Base-by-base conservation (phyloP, 164 flowering plant genomes). In the Nelumbo lutea region DNA sequence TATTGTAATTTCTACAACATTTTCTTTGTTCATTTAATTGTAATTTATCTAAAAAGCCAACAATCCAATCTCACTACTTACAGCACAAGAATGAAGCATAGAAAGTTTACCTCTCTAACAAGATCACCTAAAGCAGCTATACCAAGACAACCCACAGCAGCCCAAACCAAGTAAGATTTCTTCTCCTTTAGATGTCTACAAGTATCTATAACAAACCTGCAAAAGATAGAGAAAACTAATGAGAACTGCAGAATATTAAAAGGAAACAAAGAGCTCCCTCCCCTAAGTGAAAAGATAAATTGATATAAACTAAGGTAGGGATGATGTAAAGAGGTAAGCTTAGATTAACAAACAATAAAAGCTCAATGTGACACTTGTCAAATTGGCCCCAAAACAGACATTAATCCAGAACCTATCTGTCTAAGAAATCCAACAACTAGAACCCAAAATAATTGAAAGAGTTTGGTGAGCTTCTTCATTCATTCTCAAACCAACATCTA, bases 91-190 rank as follows among this genome's bases (percentile, higher is more conserved):
- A 43, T 5, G 39, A 46, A 14, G 14, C 46, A 68, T 55, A 47
- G 46, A 43, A 68, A 8, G 0, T 50, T 67, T 84, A 95, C 97
- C 97, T 92, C 99, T 65, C 84, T 87, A 66, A 95, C 78, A 39
- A 95, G 87, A 79, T 95, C 93, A 62, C 83, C 83, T 50, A 92
- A 64, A 11, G 93, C 94, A 74, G 89, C 76, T 58, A 87, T 75
- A 61, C 98, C 97, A 38, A 95, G 86, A 72, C 91, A 85, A 64
- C 94, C 96, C 27, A 89, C 91, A 75, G 97, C 97, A 67, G 86
- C 81, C 75, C 87, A 88, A 13, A 95, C 79, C 75, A 95, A 79
- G 80, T 92, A 90, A 6, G 89, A 78, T 70, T 95, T 95, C 80
- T 71, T 84, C 78, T 95, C 99, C 71, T 79, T 89, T 77, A 92